A percentile compares a stretch with the other conserved stretches of the same genome.
These are phyloP conservation scores for Tinospora cordifolia DNA, from an alignment of 164 flowering plant species.

Conservation along the genomic window DNA sequence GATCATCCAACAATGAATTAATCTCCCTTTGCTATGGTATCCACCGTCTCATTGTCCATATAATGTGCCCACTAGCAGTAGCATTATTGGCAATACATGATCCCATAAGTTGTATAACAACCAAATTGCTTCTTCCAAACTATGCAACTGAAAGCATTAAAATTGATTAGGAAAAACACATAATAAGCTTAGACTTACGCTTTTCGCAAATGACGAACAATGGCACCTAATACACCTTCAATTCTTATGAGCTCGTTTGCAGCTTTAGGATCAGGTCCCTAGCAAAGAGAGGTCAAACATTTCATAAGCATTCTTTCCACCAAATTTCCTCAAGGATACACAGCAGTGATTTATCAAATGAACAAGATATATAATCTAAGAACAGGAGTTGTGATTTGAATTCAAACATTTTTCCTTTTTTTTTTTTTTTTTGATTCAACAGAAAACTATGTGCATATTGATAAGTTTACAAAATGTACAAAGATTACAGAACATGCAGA, in stretches of 20 bases:
- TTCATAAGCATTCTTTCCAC: not conserved
- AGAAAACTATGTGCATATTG: too few relatives aligned
- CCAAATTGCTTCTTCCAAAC: conserved; percentile 1
- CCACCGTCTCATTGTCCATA: not conserved
- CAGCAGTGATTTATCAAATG: too few relatives aligned
- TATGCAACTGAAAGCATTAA: not conserved
- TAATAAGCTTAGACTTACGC: conserved; percentile 39
- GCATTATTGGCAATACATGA: not conserved
- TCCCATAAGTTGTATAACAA: not conserved
- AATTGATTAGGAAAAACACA: not conserved
- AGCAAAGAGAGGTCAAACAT: conserved; percentile 13
- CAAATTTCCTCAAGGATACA: too few relatives aligned
- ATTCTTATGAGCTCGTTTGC: conserved; percentile 70
- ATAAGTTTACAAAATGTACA: too few relatives aligned
- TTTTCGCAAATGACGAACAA: conserved; percentile 64
- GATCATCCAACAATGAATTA: not conserved
- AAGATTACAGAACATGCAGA: too few relatives aligned
- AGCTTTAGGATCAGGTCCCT: conserved; percentile 91
- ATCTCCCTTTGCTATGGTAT: not conserved
- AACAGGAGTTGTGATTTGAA: too few relatives aligned
- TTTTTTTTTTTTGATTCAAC: too few relatives aligned
- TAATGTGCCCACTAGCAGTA: not conserved
- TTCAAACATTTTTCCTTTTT: too few relatives aligned
- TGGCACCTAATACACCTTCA: conserved; percentile 74
- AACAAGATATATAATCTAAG: too few relatives aligned